phyloP scores from a whole-genome alignment of 768 basidiomycete genomes.

The Collybia nuda region DNA sequence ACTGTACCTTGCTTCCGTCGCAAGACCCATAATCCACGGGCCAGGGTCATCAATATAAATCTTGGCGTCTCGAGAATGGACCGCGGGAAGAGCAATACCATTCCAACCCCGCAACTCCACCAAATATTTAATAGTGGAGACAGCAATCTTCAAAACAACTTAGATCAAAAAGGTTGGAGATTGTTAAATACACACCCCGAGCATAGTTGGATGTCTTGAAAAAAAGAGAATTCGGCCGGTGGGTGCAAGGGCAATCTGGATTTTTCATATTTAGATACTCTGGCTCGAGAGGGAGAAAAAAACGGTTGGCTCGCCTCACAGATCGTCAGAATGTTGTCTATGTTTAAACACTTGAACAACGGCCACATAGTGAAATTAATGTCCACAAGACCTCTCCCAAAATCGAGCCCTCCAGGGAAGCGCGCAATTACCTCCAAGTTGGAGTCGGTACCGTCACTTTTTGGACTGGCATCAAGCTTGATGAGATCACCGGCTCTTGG shows the following conservation, averaged over 20 bases:
- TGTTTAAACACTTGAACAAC: conserved; percentile 86
- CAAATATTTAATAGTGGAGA: conserved; percentile 88
- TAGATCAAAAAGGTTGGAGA: conserved; percentile 1
- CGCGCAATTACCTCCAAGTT: conserved; percentile 83
- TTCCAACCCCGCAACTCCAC: conserved; percentile 93
- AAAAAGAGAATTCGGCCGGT: conserved; percentile 87
- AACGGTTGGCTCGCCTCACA: conserved; percentile 62
- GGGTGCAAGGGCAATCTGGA: conserved; percentile 80
- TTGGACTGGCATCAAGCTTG: conserved; percentile 79
- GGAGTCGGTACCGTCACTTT: conserved; percentile 48
- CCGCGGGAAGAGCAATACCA: conserved; percentile 79
- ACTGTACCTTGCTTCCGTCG: conserved; percentile 82
- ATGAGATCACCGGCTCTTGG: conserved; percentile 86
- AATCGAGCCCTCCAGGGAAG: conserved; percentile 92
- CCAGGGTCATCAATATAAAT: conserved; percentile 96
- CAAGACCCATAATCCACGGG: conserved; percentile 92
- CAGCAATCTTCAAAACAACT: conserved; percentile 60
- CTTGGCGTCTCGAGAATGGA: conserved; percentile 87
- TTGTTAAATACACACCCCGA: conserved; percentile 50
- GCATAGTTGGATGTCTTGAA: conserved; percentile 88
- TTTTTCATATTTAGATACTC: conserved; percentile 27
- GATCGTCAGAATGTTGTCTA: conserved; percentile 91
- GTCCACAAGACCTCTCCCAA: conserved; percentile 87
- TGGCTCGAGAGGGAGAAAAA: conserved; percentile 55
- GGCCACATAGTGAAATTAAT: conserved; percentile 99